Evolutionary conservation across 1,284 basidiomycete genomes (phyloP).

Genomic region (Moesziomyces sp.): DNA sequence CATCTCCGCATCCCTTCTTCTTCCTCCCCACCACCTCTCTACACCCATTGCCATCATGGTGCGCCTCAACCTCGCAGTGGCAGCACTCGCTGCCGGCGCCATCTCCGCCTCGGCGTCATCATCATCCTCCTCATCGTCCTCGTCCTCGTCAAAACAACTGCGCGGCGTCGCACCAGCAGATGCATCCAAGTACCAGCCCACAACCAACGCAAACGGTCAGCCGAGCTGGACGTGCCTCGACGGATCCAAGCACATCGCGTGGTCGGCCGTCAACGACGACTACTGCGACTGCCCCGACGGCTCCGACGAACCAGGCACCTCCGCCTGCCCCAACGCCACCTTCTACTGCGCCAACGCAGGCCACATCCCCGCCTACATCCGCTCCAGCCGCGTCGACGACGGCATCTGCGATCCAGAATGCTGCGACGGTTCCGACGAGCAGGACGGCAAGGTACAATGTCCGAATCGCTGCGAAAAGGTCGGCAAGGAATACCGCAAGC

Average conservation of each 20-base stretch:
- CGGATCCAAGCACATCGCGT: conserved; percentile 70
- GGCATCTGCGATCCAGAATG: conserved; percentile 96
- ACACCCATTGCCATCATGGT: conserved; percentile 20
- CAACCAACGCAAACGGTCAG: conserved; percentile 13
- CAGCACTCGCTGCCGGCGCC: conserved; percentile 25
- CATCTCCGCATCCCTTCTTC: not conserved
- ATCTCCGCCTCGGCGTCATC: conserved; percentile 27
- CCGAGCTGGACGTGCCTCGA: conserved; percentile 56
- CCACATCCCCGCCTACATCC: conserved; percentile 83
- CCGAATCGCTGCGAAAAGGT: conserved; percentile 81
- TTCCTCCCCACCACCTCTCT: conserved; percentile 3
- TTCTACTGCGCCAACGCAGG: conserved; percentile 92
- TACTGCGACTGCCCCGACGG: conserved; percentile 94
- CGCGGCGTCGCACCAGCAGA: conserved; percentile 35
- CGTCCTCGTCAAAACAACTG: conserved; percentile 11
- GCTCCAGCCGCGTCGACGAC: conserved; percentile 87
- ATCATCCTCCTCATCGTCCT: conserved; percentile 13
- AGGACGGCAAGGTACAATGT: conserved; percentile 73
- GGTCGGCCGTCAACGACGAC: conserved; percentile 88
- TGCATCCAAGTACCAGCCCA: conserved; percentile 21
- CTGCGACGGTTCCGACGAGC: conserved; percentile 97
- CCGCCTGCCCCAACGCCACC: conserved; percentile 78
- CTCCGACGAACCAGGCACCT: conserved; percentile 91
- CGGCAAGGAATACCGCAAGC: conserved; percentile 77
- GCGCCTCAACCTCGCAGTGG: conserved; percentile 30